Conservation (phyloP, 176 grass and related monocot genomes). For the Eragrostis nindensis region DNA sequence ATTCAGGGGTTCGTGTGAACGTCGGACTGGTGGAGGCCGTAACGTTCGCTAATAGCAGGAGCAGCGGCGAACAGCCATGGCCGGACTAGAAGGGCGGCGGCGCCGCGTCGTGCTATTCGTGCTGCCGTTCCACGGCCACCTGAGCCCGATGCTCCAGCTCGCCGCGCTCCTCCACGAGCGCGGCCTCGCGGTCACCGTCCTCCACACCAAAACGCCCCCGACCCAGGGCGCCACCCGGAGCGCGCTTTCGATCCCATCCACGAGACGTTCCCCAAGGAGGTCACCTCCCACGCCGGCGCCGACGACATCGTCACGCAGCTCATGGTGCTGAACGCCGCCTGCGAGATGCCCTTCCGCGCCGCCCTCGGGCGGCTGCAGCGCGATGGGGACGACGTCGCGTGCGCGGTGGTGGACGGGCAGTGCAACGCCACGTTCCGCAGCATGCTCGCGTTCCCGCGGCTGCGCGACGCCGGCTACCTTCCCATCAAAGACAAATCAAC, state of each 20-base stretch:
- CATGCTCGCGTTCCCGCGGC: neutral
- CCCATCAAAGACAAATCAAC: neutral
- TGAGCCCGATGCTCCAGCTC: conserved; percentile 49
- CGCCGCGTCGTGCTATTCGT: conserved; percentile 50
- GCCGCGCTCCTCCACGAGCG: conserved; percentile 18
- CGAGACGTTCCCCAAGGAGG: neutral
- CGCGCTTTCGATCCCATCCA: conserved; percentile 34
- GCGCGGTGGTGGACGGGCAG: neutral
- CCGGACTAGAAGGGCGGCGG: no score
- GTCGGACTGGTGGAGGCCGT: no score
- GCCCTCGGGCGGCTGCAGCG: neutral
- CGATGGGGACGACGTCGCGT: neutral
- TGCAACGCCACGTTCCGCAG: neutral
- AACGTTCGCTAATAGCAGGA: no score
- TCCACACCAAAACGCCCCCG: conserved; percentile 46
- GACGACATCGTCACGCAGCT: neutral
- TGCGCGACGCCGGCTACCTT: neutral
- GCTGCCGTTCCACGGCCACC: conserved; percentile 52
- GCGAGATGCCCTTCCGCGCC: conserved; percentile 8
- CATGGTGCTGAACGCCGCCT: neutral
- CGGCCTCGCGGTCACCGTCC: conserved; percentile 46
- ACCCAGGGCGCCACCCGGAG: conserved; percentile 29
- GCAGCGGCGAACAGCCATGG: no score
- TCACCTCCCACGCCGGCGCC: neutral
- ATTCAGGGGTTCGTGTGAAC: no score